Base-by-base conservation (phyloP, 1,284 basidiomycete species). In the Apiotrichum brassicae region DNA sequence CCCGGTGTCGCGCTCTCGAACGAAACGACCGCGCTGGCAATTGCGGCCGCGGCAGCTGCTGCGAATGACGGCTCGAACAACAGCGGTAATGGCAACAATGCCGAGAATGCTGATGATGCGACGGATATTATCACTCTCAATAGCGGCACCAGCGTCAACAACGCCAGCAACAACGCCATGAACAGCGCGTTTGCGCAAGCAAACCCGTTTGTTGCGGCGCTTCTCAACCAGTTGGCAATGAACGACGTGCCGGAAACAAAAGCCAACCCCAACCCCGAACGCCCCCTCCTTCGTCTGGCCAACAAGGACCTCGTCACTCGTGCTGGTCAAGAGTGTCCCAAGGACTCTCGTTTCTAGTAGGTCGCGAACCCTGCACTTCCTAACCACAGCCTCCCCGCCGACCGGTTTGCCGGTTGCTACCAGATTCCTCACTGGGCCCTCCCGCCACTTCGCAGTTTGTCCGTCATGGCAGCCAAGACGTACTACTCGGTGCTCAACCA, bases 361-460 rank as follows among this genome's bases (percentile, higher is more conserved):
- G 40, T 32, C 14, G 39, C n/a, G n/a, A n/a, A 26, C 11, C 16
- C 28, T 14, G 18, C 26, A 6, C 6, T 5, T 11, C n/a, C 40
- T 42, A 23, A 42, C 40, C 18, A 2, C 12, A 42, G 40, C 52
- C 53, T 76, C 6, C 70, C 73, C 0, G 63, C 69, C 2, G 72
- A 72, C 22, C 55, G 72, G 2, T 75, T 76, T 44, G 61, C 66
- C 3, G 69, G 71, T 4, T 75, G 74, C 48, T 76, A 75, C 60
- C 67, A 69, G 52, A 68, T 76, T 23, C 68, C 73, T 1, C 73
- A 75, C 51, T 76, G 75, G 75, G 59, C 62, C 2, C 60, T 76
- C 23, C 75, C 75, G 3, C 69, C 72, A 2, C 57, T 75, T 9
- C 51, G 57, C 25, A 72, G 65, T 6, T 50, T 76, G 18, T 73